Conservation (phyloP, 1,284 basidiomycete genomes). For the Trametes pubescens region DNA sequence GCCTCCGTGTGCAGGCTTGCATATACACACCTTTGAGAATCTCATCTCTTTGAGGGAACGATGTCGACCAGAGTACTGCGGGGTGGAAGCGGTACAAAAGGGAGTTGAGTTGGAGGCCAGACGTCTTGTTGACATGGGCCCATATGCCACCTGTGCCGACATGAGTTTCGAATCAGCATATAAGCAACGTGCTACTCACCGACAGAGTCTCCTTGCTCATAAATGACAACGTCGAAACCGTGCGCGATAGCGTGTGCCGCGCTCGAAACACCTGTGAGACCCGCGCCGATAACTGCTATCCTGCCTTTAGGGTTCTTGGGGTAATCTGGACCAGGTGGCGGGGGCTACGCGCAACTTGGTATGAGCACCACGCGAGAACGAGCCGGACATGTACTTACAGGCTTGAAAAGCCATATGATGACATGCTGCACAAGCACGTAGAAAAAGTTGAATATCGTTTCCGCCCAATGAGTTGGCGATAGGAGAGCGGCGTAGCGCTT, state of each 20-base stretch:
- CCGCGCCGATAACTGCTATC: conserved; percentile 62
- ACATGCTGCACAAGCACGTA: conserved; percentile 50
- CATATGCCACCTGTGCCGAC: conserved; percentile 60
- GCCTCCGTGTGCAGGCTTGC: not conserved
- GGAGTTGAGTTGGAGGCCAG: conserved; percentile 68
- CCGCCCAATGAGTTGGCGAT: conserved; percentile 17
- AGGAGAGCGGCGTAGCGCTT: not conserved
- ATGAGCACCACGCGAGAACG: too few species aligned
- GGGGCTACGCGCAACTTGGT: conserved; percentile 18
- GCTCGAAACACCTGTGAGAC: conserved; percentile 58
- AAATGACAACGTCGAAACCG: conserved; percentile 63
- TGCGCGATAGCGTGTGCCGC: conserved; percentile 61
- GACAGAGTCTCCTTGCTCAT: conserved; percentile 46
- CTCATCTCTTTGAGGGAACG: conserved; percentile 63
- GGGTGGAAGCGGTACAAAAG: conserved; percentile 65
- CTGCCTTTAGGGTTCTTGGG: conserved; percentile 48
- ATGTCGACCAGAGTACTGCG: conserved; percentile 50
- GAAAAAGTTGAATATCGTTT: conserved; percentile 21
- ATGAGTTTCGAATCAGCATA: conserved; percentile 27
- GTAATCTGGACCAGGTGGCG: conserved; percentile 42
- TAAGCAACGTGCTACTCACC: conserved; percentile 18
- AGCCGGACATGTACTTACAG: conserved; percentile 38
- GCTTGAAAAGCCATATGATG: conserved; percentile 53
- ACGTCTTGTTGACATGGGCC: conserved; percentile 67
- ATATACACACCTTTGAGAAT: conserved; percentile 54